Base-by-base conservation (phyloP, 257 asterid genomes). In the Plantago ovata region DNA sequence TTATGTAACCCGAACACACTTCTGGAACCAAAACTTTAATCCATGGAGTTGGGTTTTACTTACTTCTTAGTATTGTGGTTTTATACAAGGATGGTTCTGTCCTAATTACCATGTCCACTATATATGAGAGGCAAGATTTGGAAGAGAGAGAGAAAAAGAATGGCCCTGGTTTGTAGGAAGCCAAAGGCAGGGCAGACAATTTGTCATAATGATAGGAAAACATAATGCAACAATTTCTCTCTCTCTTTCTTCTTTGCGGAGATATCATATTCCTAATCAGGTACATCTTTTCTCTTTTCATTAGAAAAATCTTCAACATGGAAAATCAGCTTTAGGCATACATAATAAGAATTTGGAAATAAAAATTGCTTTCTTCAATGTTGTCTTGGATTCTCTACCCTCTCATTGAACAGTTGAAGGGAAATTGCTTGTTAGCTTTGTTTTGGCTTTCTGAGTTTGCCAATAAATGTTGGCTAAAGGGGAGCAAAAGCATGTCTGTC, bases 111-210 rank as follows among this genome's bases (percentile, higher is more conserved):
- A 12, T 14, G 14, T 43, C 48, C 18, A 43, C 4, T 4, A 20
- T 3, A 44, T 13, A 57, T 28, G 36, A 23, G 20, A 53, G 36
- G 32, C 44, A 67, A 19, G 20, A 54, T 33, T 53, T 19, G 13
- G 38, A 20, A 67, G 41, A 58, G 60, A 46, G 66, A 55, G 19
- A 38, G 20, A 39, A 16, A 7, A 38, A 23, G 23, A 49, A 38
- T 42, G 55, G 60, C 60, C 70, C 77, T 67, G 42, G 20, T 61
- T 72, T 72, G 66, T 67, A 67, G 73, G 77, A 72, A 62, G 48
- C 32, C 36, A 48, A 55, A 22, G 62, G 60, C 47, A 52, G 62
- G 70, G 51, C 50, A 42, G n/a, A 13, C 45, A 52, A 47, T 58
- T 52, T 46, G 53, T 23, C 10, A 23, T 21, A 48, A 62, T 41